A percentile compares a stretch with the other conserved stretches of the same genome.
Evolutionary conservation across 352 stramenopile species (phyloP).

Genomic region (Pythium angustatum): DNA sequence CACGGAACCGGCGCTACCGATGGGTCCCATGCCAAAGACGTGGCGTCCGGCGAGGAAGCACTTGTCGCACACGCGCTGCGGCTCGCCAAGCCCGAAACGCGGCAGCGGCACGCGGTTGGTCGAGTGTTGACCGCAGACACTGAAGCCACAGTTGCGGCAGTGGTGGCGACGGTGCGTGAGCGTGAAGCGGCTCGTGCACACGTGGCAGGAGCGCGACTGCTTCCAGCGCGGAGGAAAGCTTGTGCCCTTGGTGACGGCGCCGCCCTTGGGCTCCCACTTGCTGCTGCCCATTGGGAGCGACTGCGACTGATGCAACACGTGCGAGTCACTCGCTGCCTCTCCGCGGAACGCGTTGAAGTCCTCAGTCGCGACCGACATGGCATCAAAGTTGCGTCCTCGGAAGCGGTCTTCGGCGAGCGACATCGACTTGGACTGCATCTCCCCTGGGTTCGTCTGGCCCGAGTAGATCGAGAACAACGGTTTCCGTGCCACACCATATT

Average conservation of each 20-base stretch:
- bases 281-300: background rate
- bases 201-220: slow-evolving; percentile 69
- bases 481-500: slow-evolving; percentile 26
- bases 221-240: slow-evolving; percentile 76
- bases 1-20: slow-evolving; percentile 6
- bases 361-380: slow-evolving; percentile 53
- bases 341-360: slow-evolving; percentile 37
- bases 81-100: slow-evolving; percentile 70
- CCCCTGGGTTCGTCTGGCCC: slow-evolving; percentile 22
- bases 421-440: slow-evolving; percentile 53
- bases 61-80: slow-evolving; percentile 78
- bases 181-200: slow-evolving; percentile 61
- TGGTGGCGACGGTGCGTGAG: slow-evolving; percentile 80
- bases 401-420: slow-evolving; percentile 59
- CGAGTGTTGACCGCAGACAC: slow-evolving; percentile 71
- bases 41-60: slow-evolving; percentile 75
- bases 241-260: slow-evolving; percentile 21
- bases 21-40: slow-evolving; percentile 31
- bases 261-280: slow-evolving; percentile 24
- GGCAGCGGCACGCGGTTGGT: slow-evolving; percentile 77
- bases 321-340: slow-evolving; percentile 37
- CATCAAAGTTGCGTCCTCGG: slow-evolving; percentile 59
- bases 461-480: slow-evolving; percentile 42
- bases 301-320: slow-evolving; percentile 22
- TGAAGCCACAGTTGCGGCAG: slow-evolving; percentile 81